phyloP scores from a whole-genome alignment of 2,329 filamentous ascomycete genomes.

The Aureobasidium vineae region DNA sequence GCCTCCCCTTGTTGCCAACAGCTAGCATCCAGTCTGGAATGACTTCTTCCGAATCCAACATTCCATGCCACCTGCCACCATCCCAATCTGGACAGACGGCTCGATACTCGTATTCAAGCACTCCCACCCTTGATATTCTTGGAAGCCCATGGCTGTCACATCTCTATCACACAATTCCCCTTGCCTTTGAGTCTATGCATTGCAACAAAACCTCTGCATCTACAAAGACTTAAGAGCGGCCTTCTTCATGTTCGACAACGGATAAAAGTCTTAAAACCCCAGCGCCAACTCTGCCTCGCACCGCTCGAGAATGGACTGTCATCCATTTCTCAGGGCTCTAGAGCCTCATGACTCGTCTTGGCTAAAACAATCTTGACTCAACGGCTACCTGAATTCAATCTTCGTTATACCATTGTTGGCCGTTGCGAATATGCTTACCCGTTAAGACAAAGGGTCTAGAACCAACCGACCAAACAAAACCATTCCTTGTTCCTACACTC shows the following conservation, averaged over 20 bases:
- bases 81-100: not conserved
- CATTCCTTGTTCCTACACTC: not conserved
- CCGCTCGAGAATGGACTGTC: not conserved
- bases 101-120: not conserved
- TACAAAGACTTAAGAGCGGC: not conserved
- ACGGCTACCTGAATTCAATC: not conserved
- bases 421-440: not conserved
- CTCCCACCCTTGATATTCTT: not conserved
- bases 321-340: not conserved
- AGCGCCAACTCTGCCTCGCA: not conserved
- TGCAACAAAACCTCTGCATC: not conserved
- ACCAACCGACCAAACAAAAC: not conserved
- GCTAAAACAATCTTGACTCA: not conserved
- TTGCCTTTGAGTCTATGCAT: not conserved
- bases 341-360: not conserved
- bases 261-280: not conserved
- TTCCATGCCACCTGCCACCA: not conserved
- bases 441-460: not conserved
- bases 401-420: not conserved
- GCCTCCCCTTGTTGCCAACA: not conserved
- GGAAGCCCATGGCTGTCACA: not conserved
- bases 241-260: not conserved
- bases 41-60: not conserved
- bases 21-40: not conserved
- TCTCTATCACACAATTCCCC: too few relatives aligned